These are phyloP conservation scores for Calonectria leucothoes DNA, from an alignment of 2,329 filamentous ascomycete genomes.

Conservation along the genomic window DNA sequence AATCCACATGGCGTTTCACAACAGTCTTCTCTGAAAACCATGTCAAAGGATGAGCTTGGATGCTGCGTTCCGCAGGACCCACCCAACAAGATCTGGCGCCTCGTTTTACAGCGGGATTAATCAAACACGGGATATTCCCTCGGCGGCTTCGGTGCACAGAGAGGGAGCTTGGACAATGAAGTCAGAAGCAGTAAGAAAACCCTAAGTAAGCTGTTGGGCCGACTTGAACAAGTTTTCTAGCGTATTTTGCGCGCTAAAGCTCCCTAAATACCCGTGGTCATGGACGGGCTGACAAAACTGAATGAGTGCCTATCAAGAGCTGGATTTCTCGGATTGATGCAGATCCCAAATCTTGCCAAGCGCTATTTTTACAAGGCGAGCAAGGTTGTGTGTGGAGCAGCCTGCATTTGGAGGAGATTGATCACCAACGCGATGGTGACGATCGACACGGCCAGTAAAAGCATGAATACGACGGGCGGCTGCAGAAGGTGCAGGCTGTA, in stretches of 20 bases:
- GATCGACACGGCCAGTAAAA: neutral
- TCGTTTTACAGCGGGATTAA: neutral
- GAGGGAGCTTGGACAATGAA: neutral
- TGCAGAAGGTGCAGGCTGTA: neutral
- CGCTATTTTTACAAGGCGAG: neutral
- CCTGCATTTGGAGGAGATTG: neutral
- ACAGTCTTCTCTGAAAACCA: neutral
- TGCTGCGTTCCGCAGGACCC: neutral
- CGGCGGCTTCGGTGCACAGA: neutral
- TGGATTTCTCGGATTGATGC: neutral
- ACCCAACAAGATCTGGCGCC: neutral
- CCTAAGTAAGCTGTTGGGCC: neutral
- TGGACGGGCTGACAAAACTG: no score
- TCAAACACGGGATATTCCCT: neutral
- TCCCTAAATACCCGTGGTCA: no score
- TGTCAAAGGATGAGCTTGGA: slow-evolving; percentile 1
- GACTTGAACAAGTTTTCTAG: neutral
- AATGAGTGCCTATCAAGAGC: no score
- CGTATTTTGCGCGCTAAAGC: neutral
- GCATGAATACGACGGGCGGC: neutral
- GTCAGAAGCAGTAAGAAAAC: neutral
- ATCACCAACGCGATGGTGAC: neutral
- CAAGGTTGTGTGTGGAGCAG: neutral
- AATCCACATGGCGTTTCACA: neutral
- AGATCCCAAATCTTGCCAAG: neutral